Percentiles rank a stretch among this genome's conserved stretches.
Evolutionary conservation across 2,329 filamentous ascomycete species (phyloP).

Genomic region (Aspergillus hiratsukae): DNA sequence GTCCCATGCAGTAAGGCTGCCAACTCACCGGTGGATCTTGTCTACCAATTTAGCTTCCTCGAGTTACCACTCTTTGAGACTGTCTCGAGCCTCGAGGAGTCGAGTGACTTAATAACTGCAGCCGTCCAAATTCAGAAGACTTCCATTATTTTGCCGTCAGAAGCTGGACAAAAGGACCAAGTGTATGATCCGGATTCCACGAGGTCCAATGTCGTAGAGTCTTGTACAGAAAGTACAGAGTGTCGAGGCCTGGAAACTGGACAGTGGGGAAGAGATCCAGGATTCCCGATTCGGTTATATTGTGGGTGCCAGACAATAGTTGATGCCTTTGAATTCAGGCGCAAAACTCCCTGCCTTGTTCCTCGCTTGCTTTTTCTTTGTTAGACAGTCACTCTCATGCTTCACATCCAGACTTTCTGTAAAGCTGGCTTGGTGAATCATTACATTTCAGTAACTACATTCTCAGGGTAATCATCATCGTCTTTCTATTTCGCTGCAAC

Average conservation of each 20-base stretch:
- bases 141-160: not conserved
- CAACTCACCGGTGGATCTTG: not conserved
- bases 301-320: not conserved
- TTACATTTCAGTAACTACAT: not conserved
- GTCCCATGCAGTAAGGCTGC: not conserved
- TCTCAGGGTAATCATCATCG: not conserved
- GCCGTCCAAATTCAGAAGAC: not conserved
- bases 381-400: conserved; percentile 1
- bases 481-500: not conserved
- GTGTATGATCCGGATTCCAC: not conserved
- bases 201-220: not conserved
- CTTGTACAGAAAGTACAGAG: not conserved
- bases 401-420: not conserved
- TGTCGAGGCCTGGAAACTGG: not conserved
- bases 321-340: conserved; percentile 11
- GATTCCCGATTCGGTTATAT: not conserved
- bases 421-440: not conserved
- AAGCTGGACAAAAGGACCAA: not conserved
- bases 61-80: not conserved
- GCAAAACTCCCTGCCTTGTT: not conserved
- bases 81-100: not conserved
- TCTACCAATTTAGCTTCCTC: not conserved
- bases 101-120: not conserved
- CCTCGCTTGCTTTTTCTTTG: conserved; percentile 3
- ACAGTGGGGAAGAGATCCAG: not conserved